A percentile compares a stretch with the other conserved stretches of the same genome.
These are phyloP conservation scores for Gossypium turneri DNA, from an alignment of 345 rosid genomes.

Conservation along the genomic window DNA sequence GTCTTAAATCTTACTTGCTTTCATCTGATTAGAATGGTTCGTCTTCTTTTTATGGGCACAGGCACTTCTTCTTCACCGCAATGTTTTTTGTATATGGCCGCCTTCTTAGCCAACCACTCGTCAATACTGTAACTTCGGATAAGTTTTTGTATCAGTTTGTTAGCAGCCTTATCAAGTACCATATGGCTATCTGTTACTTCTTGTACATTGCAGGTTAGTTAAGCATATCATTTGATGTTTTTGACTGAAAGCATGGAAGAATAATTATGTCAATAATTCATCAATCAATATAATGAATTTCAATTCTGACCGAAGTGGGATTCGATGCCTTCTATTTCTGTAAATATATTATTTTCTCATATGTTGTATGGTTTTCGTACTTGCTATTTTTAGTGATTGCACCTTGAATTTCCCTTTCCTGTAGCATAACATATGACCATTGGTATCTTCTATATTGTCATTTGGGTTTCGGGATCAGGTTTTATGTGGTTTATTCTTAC, in stretches of 20 bases:
- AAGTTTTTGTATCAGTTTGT: constrained; percentile 75
- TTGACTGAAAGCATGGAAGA: constrained; percentile 5
- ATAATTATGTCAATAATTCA: background rate
- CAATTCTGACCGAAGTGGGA: background rate
- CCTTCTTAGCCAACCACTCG: constrained; percentile 86
- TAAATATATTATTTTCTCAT: background rate
- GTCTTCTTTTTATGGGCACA: constrained; percentile 28
- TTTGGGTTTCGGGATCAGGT: constrained; percentile 39
- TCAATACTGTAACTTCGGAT: constrained; percentile 81
- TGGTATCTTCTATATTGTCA: background rate
- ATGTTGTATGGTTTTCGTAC: background rate
- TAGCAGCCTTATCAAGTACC: constrained; percentile 79
- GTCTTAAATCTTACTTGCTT: constrained; percentile 3
- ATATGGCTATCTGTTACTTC: constrained; percentile 84
- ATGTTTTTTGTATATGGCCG: constrained; percentile 96
- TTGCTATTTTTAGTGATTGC: background rate
- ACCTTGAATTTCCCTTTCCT: background rate
- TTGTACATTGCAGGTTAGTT: constrained; percentile 83
- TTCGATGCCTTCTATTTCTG: background rate
- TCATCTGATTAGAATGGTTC: background rate
- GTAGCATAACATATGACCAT: background rate
- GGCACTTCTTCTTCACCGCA: constrained; percentile 97
- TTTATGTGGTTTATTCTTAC: constrained; percentile 99
- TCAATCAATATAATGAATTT: background rate
- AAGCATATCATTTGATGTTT: background rate